Conservation (phyloP, 495 filamentous ascomycete genomes). For the Elasticomyces elasticus region DNA sequence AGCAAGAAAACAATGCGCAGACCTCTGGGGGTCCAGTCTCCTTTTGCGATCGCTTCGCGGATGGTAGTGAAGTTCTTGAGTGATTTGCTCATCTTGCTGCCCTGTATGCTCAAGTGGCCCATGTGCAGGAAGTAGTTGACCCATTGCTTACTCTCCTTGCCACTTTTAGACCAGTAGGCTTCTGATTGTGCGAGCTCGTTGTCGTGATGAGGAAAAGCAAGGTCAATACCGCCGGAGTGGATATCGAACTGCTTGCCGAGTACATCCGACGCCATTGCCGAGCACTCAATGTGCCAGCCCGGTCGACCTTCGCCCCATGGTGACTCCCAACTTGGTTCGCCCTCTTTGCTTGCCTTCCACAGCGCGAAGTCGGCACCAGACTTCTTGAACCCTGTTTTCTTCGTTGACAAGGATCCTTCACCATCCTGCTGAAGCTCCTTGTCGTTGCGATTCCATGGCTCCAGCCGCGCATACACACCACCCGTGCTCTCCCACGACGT, state of each 20-base stretch:
- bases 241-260: slow-evolving; percentile 80
- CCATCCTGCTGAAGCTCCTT: slow-evolving; percentile 77
- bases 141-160: slow-evolving; percentile 48
- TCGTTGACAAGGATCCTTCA: slow-evolving; percentile 65
- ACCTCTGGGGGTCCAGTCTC: slow-evolving; percentile 70
- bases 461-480: slow-evolving; percentile 73
- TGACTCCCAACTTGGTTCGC: slow-evolving; percentile 83
- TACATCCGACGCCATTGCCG: slow-evolving; percentile 83
- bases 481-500: slow-evolving; percentile 72
- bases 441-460: slow-evolving; percentile 79
- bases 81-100: slow-evolving; percentile 90
- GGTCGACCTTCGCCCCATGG: slow-evolving; percentile 81
- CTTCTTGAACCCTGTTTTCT: slow-evolving; percentile 57
- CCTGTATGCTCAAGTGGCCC: slow-evolving; percentile 83
- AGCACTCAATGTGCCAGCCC: slow-evolving; percentile 98
- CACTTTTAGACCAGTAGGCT: slow-evolving; percentile 54
- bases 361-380: slow-evolving; percentile 77
- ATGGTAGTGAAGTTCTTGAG: slow-evolving; percentile 98
- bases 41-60: slow-evolving; percentile 60
- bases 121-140: slow-evolving; percentile 96
- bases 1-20: slow-evolving; percentile 83
- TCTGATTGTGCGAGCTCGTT: slow-evolving; percentile 93
- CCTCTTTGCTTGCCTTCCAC: slow-evolving; percentile 87
- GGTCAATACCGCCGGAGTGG: slow-evolving; percentile 86
- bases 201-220: slow-evolving; percentile 93